Base-by-base conservation (phyloP, 208 protist species). In the Crithidia mellificae region DNA sequence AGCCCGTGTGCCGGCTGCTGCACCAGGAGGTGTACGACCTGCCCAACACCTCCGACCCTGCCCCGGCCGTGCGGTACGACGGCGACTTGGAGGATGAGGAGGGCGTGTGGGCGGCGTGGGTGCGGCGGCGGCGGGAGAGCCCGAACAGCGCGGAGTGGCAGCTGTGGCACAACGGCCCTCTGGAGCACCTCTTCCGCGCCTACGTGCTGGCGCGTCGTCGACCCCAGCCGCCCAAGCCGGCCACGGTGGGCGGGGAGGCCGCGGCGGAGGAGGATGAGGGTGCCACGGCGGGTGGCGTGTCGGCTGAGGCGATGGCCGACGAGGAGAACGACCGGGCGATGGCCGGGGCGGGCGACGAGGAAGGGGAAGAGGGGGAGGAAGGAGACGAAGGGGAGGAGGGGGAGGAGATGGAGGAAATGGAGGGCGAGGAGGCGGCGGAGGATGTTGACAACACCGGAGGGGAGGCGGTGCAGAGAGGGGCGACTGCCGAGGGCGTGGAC, bases 81-180 rank as follows among this genome's bases (percentile, higher is more conserved):
- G 71, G 70, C 25, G 69, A 87, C 56, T 49, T 81, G 36, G 75
- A 82, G 39, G 65, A 78, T 43, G 68, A 77, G 68, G 71, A 68
- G 24, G 65, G 71, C 34, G 55, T 22, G 8, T 94, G 88, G 84
- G 70, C 56, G 0, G 70, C 74, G 47, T 94, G 88, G 88, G 72
- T 94, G 46, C 63, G 63, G 27, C 69, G 68, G 54, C 77, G 80
- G n/a, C 72, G 68, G 25, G 75, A 85, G 68, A 92, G 85, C 72
- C 78, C 80, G 12, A 94, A 92, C 65, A 83, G 74, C 32, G 88
- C 86, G 27, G 85, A 94, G 81, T 92, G 86, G 85, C 85, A 94
- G 68, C 57, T 94, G 72, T 92, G 81, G 82, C 75, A 94, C 67
- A 92, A 94, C 52, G 88, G 88, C 0, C 70, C 85, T 5, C 49